These are phyloP conservation scores for Neonectria coccinea DNA, from an alignment of 2,329 filamentous ascomycete genomes.

Conservation along the genomic window DNA sequence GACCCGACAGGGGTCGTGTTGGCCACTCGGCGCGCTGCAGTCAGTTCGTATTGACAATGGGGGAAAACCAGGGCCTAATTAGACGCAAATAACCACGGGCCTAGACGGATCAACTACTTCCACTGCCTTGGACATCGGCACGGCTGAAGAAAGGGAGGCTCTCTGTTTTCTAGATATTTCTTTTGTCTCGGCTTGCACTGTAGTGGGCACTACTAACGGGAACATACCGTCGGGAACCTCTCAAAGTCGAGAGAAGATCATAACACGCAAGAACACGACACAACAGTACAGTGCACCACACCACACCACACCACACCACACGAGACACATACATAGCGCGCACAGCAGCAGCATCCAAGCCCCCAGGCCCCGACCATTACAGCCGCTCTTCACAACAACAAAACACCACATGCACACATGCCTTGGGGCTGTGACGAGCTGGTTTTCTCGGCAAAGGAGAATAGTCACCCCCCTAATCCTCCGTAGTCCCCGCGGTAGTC, in stretches of 20 bases:
- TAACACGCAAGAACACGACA: background rate
- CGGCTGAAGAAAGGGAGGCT: background rate
- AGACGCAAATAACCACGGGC: background rate
- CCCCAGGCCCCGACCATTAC: background rate
- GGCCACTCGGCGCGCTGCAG: background rate
- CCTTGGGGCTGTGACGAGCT: background rate
- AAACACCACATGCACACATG: background rate
- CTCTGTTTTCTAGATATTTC: background rate
- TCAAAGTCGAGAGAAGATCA: background rate
- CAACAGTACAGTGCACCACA: background rate
- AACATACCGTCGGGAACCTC: background rate
- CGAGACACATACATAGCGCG: background rate
- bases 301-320: background rate
- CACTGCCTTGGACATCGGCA: background rate
- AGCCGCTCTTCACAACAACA: slow-evolving; percentile 3
- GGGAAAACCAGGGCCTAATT: background rate
- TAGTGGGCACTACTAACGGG: background rate
- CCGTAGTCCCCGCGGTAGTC: background rate
- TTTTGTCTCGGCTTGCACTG: background rate
- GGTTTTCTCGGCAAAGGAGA: background rate
- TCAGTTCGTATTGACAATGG: background rate
- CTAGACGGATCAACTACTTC: background rate
- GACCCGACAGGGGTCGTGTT: background rate
- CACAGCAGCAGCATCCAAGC: background rate
- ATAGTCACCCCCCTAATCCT: background rate